Conservation (phyloP, 495 filamentous ascomycete species). For the Rusavskia elegans region DNA sequence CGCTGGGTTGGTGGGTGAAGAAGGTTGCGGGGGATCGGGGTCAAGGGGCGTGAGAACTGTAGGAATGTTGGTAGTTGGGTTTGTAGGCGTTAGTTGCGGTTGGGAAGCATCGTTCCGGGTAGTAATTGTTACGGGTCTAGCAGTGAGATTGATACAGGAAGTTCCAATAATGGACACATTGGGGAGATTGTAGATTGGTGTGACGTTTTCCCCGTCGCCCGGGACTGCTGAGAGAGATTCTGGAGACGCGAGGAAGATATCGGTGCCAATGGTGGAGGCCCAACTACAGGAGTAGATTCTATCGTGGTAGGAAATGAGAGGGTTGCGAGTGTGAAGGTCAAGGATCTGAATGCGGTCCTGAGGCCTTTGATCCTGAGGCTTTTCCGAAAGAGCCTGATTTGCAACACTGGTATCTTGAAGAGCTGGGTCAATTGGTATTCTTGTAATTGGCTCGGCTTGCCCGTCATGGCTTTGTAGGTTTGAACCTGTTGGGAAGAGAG, state of each 20-base stretch:
- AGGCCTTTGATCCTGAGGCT: too few relatives aligned
- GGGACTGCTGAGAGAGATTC: constrained; percentile 23
- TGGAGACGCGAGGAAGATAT: constrained; percentile 47
- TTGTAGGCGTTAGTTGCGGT: constrained; percentile 1
- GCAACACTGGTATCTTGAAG: too few relatives aligned
- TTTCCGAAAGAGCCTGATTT: too few relatives aligned
- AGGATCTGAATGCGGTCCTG: constrained; percentile 51
- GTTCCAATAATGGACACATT: constrained; percentile 47
- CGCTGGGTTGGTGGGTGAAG: neutral
- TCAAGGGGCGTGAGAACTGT: neutral
- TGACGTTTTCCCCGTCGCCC: constrained; percentile 18
- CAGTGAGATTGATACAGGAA: constrained; percentile 34
- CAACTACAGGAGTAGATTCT: constrained; percentile 62
- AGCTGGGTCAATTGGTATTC: too few relatives aligned
- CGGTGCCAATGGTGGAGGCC: constrained; percentile 64
- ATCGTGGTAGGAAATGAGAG: constrained; percentile 59
- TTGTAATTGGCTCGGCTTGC: too few relatives aligned
- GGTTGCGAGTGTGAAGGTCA: constrained; percentile 56
- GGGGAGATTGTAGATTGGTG: neutral
- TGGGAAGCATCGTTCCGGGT: constrained; percentile 7
- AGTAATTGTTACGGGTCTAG: constrained; percentile 19
- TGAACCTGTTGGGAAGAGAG: neutral
- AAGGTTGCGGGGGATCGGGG: neutral
- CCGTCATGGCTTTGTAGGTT: neutral
- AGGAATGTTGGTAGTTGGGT: neutral